Evolutionary conservation across 805 yeast genomes (phyloP).

Genomic region (Tetrapisispora iriomotensis): DNA sequence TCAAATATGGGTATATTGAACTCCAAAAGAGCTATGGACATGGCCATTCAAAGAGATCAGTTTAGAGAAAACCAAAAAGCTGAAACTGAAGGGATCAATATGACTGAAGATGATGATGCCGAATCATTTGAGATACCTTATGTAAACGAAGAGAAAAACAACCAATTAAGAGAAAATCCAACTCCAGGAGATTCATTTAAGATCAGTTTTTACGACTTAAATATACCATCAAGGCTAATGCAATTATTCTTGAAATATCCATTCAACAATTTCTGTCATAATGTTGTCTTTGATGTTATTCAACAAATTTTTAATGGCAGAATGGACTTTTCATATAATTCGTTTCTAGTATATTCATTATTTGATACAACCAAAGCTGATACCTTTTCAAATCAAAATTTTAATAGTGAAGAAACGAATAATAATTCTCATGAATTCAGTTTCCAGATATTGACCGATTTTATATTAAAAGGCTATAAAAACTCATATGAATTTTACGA

Average conservation of each 20-base stretch:
- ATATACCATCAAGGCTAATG: slow-evolving; percentile 54
- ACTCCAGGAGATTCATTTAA: slow-evolving; percentile 83
- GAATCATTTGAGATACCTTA: slow-evolving; percentile 29
- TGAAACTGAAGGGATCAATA: slow-evolving; percentile 7
- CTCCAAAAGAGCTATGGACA: slow-evolving; percentile 58
- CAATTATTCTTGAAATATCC: slow-evolving; percentile 73
- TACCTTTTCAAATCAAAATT: slow-evolving; percentile 1
- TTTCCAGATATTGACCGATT: slow-evolving; percentile 46
- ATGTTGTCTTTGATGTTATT: slow-evolving; percentile 89
- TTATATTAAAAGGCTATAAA: slow-evolving; percentile 52
- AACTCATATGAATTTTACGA: slow-evolving; percentile 52
- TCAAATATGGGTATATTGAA: slow-evolving; percentile 89
- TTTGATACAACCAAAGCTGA: slow-evolving; percentile 13
- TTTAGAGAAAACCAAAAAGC: slow-evolving; percentile 33
- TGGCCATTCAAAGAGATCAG: slow-evolving; percentile 59
- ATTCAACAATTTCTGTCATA: slow-evolving; percentile 94
- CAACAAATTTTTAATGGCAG: slow-evolving; percentile 89
- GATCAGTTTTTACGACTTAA: slow-evolving; percentile 66
- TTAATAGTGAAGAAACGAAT: not conserved
- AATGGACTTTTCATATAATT: slow-evolving; percentile 74
- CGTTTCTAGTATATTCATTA: slow-evolving; percentile 42
- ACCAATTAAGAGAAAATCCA: slow-evolving; percentile 41
- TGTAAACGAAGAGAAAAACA: slow-evolving; percentile 31
- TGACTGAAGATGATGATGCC: slow-evolving; percentile 19
- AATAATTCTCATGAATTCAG: slow-evolving; percentile 22